Base-by-base conservation (phyloP, 1,139 yeast species). In the Chernovozyma aurita region DNA sequence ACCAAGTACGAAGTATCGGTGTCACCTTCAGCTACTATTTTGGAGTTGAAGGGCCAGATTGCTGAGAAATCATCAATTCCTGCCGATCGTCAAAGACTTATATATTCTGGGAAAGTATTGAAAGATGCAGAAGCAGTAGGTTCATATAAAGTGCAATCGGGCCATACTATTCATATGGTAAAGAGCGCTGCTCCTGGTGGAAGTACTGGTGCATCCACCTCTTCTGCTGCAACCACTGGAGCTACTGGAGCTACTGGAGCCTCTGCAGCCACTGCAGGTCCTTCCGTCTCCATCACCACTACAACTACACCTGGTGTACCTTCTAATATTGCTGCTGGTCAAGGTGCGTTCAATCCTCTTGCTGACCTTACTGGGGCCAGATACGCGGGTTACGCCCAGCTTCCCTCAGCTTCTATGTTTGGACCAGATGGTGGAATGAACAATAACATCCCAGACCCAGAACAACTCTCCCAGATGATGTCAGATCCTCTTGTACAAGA, bases 341-440 rank as follows among this genome's bases (percentile, higher is more conserved):
- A 80, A 46, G 94, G 94, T 12, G 76, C 95, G 0, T 86, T 84
- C 59, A 87, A 92, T 58, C 95, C 95, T 20, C 67, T 92, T 48
- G 92, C 95, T 5, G 96, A 85, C 45, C 68, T 92, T 48, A 90
- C 97, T 0, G 94, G 96, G 30, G 97, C 97, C 1, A 76, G 97
- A 38, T 92, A 88, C 53, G 97, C 97, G 2, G 98, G 98, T 1
- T 82, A 80, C 48, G 74, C 88, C 12, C 90, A 87, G 49, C 69
- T 92, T 56, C 97, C 98, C 3, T 76, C 86, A 2, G 87, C 90
- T 0, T 79, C 85, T 32, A 76, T 86, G 83, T 88, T 92, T 64
- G 97, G 97, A 1, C 94, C 96, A 15, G 97, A 90, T 56, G 95
- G 95, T 16, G 97, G 97, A 17, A 76, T 85, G 85, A 75, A 71